phyloP scores from a whole-genome alignment of 768 basidiomycete species.

The Pluteus cervinus region DNA sequence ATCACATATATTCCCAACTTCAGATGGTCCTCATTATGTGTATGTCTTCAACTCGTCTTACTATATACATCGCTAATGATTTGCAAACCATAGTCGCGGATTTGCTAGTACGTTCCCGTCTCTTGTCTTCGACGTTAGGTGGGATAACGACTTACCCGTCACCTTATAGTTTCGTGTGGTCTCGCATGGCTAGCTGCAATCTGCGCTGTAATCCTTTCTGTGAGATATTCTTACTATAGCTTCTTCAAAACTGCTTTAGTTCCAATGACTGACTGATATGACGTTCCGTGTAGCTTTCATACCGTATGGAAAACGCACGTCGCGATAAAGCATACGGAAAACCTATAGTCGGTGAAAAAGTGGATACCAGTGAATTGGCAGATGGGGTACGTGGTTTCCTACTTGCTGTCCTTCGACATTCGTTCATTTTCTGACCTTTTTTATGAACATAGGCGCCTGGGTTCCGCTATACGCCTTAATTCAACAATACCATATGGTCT shows the following conservation, averaged over 20 bases:
- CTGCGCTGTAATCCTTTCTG: slow-evolving; percentile 46
- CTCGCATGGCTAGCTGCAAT: slow-evolving; percentile 51
- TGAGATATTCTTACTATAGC: slow-evolving; percentile 16
- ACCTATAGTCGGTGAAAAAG: slow-evolving; percentile 36
- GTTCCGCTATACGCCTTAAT: slow-evolving; percentile 50
- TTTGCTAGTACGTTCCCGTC: slow-evolving; percentile 38
- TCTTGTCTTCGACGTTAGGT: background rate
- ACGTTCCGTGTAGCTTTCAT: slow-evolving; percentile 41
- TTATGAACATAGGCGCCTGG: slow-evolving; percentile 45
- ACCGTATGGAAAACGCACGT: slow-evolving; percentile 52
- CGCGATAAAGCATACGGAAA: slow-evolving; percentile 50
- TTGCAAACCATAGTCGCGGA: slow-evolving; percentile 38
- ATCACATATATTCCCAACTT: slow-evolving; percentile 63
- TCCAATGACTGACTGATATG: background rate
- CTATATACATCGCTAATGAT: background rate
- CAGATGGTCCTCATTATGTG: slow-evolving; percentile 63
- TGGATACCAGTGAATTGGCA: slow-evolving; percentile 60
- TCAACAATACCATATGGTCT: no score
- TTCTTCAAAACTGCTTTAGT: background rate
- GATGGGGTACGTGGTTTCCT: slow-evolving; percentile 64
- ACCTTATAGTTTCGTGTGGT: slow-evolving; percentile 35
- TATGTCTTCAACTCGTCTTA: slow-evolving; percentile 22
- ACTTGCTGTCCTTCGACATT: background rate
- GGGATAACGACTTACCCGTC: background rate
- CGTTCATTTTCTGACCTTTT: background rate